Evolutionary conservation across 257 asterid species (phyloP).

Genomic region (Salvia hispanica): DNA sequence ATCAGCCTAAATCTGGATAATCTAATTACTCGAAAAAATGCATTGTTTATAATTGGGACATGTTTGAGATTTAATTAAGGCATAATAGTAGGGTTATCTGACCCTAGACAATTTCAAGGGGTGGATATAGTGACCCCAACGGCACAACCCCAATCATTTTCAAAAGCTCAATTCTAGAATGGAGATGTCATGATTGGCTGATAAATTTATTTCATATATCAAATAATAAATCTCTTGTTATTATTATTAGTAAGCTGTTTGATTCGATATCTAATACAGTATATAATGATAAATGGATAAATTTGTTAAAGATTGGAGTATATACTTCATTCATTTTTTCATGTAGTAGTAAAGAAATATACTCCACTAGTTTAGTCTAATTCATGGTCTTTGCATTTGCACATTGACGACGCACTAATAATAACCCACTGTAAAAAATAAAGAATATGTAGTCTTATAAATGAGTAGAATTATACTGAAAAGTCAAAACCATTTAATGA

Average conservation of each 20-base stretch:
- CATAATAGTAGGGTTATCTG: not conserved
- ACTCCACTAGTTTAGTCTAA: no score
- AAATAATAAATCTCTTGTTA: not conserved
- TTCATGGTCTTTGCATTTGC: no score
- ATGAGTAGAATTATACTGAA: no score
- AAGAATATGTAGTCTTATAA: no score
- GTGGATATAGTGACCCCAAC: slow-evolving; percentile 19
- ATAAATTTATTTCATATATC: not conserved
- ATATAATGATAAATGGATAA: not conserved
- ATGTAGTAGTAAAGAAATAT: no score
- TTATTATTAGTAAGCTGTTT: not conserved
- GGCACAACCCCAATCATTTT: not conserved
- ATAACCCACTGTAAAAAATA: no score
- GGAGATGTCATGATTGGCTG: not conserved
- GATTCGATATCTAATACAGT: not conserved
- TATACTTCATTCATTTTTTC: no score
- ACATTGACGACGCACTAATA: no score
- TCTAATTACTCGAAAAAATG: not conserved
- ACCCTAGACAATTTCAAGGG: slow-evolving; percentile 27
- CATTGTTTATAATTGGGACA: not conserved
- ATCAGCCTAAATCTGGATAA: not conserved
- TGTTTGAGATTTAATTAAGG: no score
- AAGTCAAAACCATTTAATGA: no score
- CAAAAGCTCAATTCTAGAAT: slow-evolving; percentile 6
- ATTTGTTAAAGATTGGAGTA: no score